Evolutionary conservation across 805 yeast genomes (phyloP).

Genomic region (Kazachstania kunashirensis): DNA sequence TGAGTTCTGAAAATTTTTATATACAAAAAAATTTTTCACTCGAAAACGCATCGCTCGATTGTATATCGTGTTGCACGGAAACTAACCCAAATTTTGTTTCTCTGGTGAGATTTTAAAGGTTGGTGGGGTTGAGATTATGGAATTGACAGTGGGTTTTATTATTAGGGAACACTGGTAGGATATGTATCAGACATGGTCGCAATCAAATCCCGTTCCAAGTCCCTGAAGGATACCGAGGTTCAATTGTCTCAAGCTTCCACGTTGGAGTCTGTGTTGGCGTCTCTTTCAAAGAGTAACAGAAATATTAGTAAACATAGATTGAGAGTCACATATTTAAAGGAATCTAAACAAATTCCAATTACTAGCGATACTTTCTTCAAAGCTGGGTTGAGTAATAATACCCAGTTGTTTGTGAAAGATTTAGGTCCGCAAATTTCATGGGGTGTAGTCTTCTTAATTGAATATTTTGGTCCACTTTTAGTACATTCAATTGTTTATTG

Average conservation of each 20-base stretch:
- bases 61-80: neutral
- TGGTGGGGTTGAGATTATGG: no score
- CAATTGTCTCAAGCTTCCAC: constrained; percentile 30
- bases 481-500: constrained; percentile 64
- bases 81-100: no score
- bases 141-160: no score
- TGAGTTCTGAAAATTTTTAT: neutral
- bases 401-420: constrained; percentile 63
- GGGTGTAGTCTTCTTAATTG: constrained; percentile 82
- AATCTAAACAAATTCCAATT: constrained; percentile 27
- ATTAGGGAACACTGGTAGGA: no score
- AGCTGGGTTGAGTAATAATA: constrained; percentile 27
- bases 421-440: constrained; percentile 89
- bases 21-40: neutral
- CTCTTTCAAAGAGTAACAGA: constrained; percentile 37
- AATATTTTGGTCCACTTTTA: constrained; percentile 82
- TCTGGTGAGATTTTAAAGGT: no score
- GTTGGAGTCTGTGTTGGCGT: constrained; percentile 35
- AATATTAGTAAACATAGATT: constrained; percentile 41
- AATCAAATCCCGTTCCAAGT: constrained; percentile 53
- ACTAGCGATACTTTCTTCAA: constrained; percentile 21
- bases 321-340: constrained; percentile 40
- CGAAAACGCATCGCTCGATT: neutral
- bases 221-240: constrained; percentile 40
- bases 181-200: no score